These are phyloP conservation scores for Entomortierella parvispora DNA, from an alignment of 192 early-diverging fungal genomes.

Conservation along the genomic window DNA sequence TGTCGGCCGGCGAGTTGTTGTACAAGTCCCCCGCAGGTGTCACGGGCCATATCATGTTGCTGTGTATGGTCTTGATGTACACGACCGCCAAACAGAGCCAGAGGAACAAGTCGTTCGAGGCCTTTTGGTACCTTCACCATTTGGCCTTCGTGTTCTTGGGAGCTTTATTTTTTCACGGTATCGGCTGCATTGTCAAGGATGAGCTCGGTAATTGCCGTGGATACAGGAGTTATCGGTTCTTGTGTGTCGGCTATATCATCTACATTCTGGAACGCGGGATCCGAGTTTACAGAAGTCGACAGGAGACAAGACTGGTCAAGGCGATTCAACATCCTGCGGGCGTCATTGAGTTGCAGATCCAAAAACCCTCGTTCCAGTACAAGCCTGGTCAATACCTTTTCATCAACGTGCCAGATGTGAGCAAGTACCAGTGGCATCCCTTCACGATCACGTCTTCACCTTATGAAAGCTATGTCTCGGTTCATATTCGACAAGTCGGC, in stretches of 20 bases:
- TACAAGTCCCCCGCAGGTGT: slow-evolving; percentile 59
- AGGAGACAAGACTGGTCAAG: slow-evolving; percentile 67
- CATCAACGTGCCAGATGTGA: slow-evolving; percentile 72
- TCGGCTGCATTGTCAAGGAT: slow-evolving; percentile 62
- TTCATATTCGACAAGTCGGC: slow-evolving; percentile 57
- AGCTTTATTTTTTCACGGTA: slow-evolving; percentile 73
- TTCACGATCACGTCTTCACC: slow-evolving; percentile 67
- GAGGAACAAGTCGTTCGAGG: slow-evolving; percentile 72
- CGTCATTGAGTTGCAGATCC: slow-evolving; percentile 73
- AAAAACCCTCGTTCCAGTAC: slow-evolving; percentile 61
- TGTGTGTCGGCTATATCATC: slow-evolving; percentile 56
- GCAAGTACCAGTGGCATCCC: slow-evolving; percentile 80
- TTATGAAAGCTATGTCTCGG: slow-evolving; percentile 55
- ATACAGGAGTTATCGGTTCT: slow-evolving; percentile 60
- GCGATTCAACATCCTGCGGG: slow-evolving; percentile 80
- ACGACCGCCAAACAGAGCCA: slow-evolving; percentile 67
- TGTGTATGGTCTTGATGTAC: slow-evolving; percentile 72
- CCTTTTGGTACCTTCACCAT: slow-evolving; percentile 86
- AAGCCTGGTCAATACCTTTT: slow-evolving; percentile 80
- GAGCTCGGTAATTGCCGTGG: slow-evolving; percentile 37
- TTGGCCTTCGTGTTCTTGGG: slow-evolving; percentile 71
- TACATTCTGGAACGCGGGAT: slow-evolving; percentile 74
- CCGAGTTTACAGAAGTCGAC: slow-evolving; percentile 62
- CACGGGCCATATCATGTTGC: slow-evolving; percentile 76
- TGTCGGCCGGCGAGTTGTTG: slow-evolving; percentile 25